Conservation (phyloP, 306 rosid species). For the Mimosa bimucronata region DNA sequence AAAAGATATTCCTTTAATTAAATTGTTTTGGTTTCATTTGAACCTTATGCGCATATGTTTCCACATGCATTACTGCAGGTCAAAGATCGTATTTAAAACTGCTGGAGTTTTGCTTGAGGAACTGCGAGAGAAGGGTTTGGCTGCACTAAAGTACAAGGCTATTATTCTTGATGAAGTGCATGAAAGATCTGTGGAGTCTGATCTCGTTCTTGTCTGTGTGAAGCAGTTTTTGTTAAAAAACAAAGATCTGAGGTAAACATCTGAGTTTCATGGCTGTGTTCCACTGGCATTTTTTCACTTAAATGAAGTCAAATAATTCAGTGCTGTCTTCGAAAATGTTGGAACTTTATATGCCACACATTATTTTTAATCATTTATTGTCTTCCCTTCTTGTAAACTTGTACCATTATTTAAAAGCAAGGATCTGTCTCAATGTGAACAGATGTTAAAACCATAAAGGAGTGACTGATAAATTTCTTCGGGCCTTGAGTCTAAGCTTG, state of each 20-base stretch:
- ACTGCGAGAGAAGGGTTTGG: constrained; percentile 75
- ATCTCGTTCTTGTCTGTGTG: constrained; percentile 85
- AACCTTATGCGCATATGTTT: not conserved
- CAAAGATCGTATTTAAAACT: constrained; percentile 81
- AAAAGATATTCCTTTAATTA: constrained; percentile 11
- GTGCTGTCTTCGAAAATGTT: not conserved
- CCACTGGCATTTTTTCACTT: constrained; percentile 1
- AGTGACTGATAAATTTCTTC: not conserved
- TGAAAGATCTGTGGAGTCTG: constrained; percentile 95
- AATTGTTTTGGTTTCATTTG: not conserved
- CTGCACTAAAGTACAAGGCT: constrained; percentile 79
- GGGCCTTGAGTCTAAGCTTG: not conserved
- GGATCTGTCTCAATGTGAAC: not conserved
- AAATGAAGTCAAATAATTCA: not conserved
- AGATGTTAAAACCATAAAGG: not conserved
- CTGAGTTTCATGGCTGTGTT: constrained; percentile 25
- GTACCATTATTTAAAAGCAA: not conserved
- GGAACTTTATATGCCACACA: not conserved
- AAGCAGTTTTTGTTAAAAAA: constrained; percentile 82
- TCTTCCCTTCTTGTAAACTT: not conserved
- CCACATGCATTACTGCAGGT: constrained; percentile 48
- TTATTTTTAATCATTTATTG: not conserved
- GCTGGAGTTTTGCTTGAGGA: constrained; percentile 94
- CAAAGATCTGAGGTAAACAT: constrained; percentile 70
- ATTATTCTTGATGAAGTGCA: constrained; percentile 94